A percentile compares a stretch with the other conserved stretches of the same genome.
These are phyloP conservation scores for Sporopachydermia lactativora DNA, from an alignment of 805 yeast genomes.

Conservation along the genomic window DNA sequence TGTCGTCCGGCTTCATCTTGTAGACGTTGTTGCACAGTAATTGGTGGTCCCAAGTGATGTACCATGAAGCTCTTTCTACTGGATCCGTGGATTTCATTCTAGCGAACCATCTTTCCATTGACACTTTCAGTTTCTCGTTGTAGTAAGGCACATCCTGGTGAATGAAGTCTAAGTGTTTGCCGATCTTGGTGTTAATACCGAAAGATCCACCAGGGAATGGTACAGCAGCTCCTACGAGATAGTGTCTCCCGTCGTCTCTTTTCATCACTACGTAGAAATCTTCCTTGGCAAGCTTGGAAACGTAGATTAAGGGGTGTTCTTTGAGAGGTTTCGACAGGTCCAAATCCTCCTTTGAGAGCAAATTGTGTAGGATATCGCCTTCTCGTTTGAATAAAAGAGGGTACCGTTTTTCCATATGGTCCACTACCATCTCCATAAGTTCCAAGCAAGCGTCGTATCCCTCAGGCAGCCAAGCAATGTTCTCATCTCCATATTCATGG, in stretches of 20 bases:
- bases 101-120: slow-evolving; percentile 64
- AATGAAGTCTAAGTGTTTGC: slow-evolving; percentile 46
- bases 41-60: slow-evolving; percentile 60
- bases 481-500: slow-evolving; percentile 42
- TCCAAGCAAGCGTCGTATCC: slow-evolving; percentile 42
- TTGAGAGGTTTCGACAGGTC: slow-evolving; percentile 47
- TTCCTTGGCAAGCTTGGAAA: slow-evolving; percentile 60
- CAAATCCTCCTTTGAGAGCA: slow-evolving; percentile 44
- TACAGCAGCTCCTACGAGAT: slow-evolving; percentile 59
- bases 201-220: slow-evolving; percentile 73
- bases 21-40: slow-evolving; percentile 42
- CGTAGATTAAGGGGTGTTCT: slow-evolving; percentile 48
- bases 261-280: slow-evolving; percentile 55
- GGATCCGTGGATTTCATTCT: slow-evolving; percentile 45
- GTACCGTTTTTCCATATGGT: slow-evolving; percentile 46
- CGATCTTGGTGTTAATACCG: slow-evolving; percentile 45
- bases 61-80: slow-evolving; percentile 68
- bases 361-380: slow-evolving; percentile 41
- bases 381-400: slow-evolving; percentile 43
- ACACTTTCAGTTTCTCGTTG: slow-evolving; percentile 43
- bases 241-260: slow-evolving; percentile 42
- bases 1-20: slow-evolving; percentile 30
- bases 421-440: slow-evolving; percentile 46
- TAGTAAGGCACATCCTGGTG: slow-evolving; percentile 62
- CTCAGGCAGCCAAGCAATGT: slow-evolving; percentile 55